Conservation (phyloP, 2,329 filamentous ascomycete genomes). For the Escovopsis weberi region DNA sequence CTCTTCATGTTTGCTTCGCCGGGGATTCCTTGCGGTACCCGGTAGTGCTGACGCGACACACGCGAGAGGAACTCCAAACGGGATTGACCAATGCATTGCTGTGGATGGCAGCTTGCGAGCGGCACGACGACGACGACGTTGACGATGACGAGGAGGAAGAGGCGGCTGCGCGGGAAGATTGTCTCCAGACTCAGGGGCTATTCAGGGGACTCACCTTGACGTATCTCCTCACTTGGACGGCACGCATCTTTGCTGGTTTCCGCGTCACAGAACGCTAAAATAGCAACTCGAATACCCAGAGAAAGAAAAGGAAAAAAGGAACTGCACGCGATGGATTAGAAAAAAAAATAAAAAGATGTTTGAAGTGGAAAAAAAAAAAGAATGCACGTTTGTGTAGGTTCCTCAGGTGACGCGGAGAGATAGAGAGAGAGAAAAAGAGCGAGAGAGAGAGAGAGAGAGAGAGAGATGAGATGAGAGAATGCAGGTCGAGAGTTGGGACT, state of each 20-base stretch:
- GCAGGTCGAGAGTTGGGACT: no score
- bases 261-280: neutral
- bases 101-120: neutral
- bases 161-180: neutral
- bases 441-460: no score
- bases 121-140: neutral
- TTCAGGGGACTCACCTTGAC: slow-evolving; percentile 42
- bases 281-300: neutral
- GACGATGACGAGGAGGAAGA: neutral
- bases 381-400: no score
- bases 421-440: no score
- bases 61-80: no score
- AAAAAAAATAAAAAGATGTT: neutral
- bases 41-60: no score
- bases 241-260: slow-evolving; percentile 44
- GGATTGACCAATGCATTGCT: no score
- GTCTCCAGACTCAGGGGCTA: neutral
- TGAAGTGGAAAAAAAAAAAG: no score
- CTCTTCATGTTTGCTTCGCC: neutral
- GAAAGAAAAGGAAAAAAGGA: neutral
- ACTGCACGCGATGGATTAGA: neutral
- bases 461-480: no score
- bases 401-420: no score
- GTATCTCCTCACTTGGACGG: slow-evolving; percentile 59
- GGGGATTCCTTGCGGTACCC: no score